Evolutionary conservation across 2,329 filamentous ascomycete genomes (phyloP).

Genomic region (Colletotrichum tamarilloi): DNA sequence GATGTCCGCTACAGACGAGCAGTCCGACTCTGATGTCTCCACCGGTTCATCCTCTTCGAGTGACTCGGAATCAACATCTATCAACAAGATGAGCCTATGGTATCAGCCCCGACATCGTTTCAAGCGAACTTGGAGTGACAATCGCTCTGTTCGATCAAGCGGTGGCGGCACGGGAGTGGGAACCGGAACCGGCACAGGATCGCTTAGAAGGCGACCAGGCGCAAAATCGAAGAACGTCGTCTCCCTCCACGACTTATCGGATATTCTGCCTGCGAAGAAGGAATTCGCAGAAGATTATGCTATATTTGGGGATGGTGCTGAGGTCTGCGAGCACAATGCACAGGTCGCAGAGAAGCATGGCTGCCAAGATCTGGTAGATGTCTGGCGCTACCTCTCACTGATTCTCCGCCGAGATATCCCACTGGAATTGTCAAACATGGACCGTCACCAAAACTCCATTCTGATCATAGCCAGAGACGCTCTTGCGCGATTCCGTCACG

Average conservation of each 20-base stretch:
- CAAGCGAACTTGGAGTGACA: conserved; percentile 66
- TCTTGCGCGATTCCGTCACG: conserved; percentile 53
- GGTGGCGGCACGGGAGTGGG: conserved; percentile 69
- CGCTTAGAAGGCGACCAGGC: conserved; percentile 56
- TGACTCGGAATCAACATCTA: conserved; percentile 72
- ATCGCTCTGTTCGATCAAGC: conserved; percentile 68
- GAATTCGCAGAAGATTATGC: conserved; percentile 82
- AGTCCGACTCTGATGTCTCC: conserved; percentile 62
- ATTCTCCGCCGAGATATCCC: conserved; percentile 82
- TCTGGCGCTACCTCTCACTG: conserved; percentile 86
- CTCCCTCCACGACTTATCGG: conserved; percentile 76
- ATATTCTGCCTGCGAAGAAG: conserved; percentile 81
- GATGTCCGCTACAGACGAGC: conserved; percentile 61
- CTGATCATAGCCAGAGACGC: conserved; percentile 76
- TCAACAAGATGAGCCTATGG: conserved; percentile 68
- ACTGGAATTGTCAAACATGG: conserved; percentile 69
- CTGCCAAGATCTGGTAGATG: conserved; percentile 76
- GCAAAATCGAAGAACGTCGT: conserved; percentile 74
- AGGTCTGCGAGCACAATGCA: conserved; percentile 88
- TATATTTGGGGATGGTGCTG: conserved; percentile 84
- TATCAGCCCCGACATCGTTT: conserved; percentile 64
- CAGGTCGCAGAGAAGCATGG: conserved; percentile 78
- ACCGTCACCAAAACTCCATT: conserved; percentile 67
- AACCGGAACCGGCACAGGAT: conserved; percentile 58
- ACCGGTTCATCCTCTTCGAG: conserved; percentile 63